These are phyloP conservation scores for Catunica adiposa DNA, from an alignment of 2,329 filamentous ascomycete genomes.

Conservation along the genomic window DNA sequence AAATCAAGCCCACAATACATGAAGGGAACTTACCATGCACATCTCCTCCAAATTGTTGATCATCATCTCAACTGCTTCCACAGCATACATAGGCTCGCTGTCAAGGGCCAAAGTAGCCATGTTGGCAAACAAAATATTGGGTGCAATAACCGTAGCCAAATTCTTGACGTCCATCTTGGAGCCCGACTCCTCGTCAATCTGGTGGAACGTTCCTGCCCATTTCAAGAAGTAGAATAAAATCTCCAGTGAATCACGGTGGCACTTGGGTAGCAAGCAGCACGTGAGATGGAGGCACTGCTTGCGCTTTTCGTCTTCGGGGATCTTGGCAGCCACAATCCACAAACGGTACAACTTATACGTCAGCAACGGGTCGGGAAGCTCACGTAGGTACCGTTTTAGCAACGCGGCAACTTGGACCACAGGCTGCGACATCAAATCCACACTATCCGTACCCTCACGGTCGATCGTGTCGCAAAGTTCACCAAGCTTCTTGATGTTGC, in stretches of 20 bases:
- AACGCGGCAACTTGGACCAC: constrained; percentile 89
- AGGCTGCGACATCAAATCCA: constrained; percentile 74
- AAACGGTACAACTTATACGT: constrained; percentile 88
- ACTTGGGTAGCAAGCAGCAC: constrained; percentile 83
- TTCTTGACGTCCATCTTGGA: constrained; percentile 99
- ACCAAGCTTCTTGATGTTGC: constrained; percentile 86
- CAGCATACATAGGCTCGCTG: constrained; percentile 79
- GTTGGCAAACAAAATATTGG: constrained; percentile 72
- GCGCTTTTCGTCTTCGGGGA: constrained; percentile 64
- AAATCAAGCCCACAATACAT: constrained; percentile 4
- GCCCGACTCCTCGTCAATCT: constrained; percentile 88
- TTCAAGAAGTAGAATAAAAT: constrained; percentile 92
- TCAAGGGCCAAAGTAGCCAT: constrained; percentile 53
- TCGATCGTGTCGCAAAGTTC: constrained; percentile 79
- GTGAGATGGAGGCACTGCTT: constrained; percentile 76
- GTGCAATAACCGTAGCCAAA: constrained; percentile 88
- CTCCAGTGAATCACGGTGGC: constrained; percentile 84
- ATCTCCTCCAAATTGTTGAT: constrained; percentile 92
- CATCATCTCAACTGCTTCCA: constrained; percentile 78
- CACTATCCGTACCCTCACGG: constrained; percentile 63
- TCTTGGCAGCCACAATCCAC: constrained; percentile 80
- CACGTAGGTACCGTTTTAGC: constrained; percentile 84
- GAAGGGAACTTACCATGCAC: constrained; percentile 60
- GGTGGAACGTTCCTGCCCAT: constrained; percentile 93
- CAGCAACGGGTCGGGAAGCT: constrained; percentile 84